These are phyloP conservation scores for Paramecium octaurelia DNA, from an alignment of 73 alveolate species.

Conservation along the genomic window DNA sequence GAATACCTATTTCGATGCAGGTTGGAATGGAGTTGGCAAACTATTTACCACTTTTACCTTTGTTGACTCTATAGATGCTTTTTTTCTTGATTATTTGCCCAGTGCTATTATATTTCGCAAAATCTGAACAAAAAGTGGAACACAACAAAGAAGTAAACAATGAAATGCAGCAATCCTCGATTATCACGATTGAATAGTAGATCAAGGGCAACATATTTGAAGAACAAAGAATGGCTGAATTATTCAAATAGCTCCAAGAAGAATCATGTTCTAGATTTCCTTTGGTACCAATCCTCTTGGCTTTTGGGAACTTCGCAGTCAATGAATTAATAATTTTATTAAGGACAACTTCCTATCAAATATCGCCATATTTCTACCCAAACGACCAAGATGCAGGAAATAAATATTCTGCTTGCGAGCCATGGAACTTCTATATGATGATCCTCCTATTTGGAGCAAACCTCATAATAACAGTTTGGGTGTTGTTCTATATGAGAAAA, in stretches of 20 bases:
- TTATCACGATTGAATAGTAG: not conserved
- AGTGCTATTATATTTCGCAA: not conserved
- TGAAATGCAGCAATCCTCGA: not conserved
- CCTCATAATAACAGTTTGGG: not conserved
- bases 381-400: not conserved
- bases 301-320: constrained; percentile 9
- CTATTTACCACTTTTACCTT: not conserved
- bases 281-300: not conserved
- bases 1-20: not conserved
- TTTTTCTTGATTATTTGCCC: constrained; percentile 9
- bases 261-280: constrained; percentile 12
- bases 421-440: constrained; percentile 32
- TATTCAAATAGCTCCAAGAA: not conserved
- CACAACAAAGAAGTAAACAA: not conserved
- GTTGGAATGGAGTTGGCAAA: not conserved
- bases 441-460: not conserved
- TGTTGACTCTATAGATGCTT: not conserved
- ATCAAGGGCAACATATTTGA: not conserved
- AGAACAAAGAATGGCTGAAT: constrained; percentile 5
- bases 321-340: not conserved
- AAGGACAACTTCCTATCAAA: not conserved
- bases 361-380: not conserved
- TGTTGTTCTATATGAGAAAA: not conserved
- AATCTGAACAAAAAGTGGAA: not conserved
- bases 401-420: not conserved